Percentiles rank a stretch among this genome's conserved stretches.
Conservation (phyloP, 2,329 filamentous ascomycete genomes). For the Aspergillus proliferans region DNA sequence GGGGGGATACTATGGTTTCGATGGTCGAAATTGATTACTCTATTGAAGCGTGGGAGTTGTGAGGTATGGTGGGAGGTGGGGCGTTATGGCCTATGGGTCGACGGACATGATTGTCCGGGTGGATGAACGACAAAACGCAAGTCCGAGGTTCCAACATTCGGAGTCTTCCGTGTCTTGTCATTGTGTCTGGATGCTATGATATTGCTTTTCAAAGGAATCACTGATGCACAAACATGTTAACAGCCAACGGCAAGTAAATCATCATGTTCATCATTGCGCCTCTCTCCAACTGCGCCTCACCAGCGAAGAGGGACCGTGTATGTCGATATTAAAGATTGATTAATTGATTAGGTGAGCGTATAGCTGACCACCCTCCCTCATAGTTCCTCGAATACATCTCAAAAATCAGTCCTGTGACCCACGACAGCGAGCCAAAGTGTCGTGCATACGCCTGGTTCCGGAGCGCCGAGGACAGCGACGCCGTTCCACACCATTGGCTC, state of each 20-base stretch:
- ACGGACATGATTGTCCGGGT: too few species aligned
- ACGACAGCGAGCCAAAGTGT: neutral
- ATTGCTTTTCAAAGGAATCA: neutral
- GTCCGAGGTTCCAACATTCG: neutral
- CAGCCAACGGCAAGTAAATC: neutral
- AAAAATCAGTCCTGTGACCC: neutral
- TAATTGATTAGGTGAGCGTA: neutral
- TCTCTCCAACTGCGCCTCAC: neutral
- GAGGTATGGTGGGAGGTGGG: too few species aligned
- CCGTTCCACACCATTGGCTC: neutral
- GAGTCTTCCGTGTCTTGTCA: neutral
- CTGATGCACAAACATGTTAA: neutral
- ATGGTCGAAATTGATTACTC: too few species aligned
- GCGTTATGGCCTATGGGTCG: too few species aligned
- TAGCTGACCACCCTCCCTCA: neutral
- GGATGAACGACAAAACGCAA: neutral
- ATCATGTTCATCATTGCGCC: neutral
- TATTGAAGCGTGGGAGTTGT: too few species aligned
- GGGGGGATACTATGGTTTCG: too few species aligned
- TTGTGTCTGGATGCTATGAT: too few species aligned
- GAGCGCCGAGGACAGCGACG: neutral
- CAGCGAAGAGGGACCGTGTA: neutral
- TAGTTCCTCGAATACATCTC: neutral
- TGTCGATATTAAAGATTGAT: neutral
- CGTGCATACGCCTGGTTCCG: neutral